Base-by-base conservation (phyloP, 106 monocot genomes). In the Platanthera guangdongensis region DNA sequence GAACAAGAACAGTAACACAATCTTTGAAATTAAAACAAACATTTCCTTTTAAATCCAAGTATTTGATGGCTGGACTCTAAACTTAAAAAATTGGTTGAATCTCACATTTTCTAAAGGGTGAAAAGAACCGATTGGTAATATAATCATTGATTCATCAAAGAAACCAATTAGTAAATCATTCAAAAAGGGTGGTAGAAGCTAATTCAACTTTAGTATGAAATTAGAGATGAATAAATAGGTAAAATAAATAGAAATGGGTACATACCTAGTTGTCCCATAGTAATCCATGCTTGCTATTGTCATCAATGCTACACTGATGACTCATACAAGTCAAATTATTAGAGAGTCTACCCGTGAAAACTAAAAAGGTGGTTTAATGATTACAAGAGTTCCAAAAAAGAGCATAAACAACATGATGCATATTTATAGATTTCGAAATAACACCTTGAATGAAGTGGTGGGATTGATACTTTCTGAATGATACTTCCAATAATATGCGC, bases 201-300 rank as follows among this genome's bases (percentile, higher is more conserved):
- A 65, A 32, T 10, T 30, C 11, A 9, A 12, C 32, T 18, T 55
- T 13, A 7, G 59, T 2, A 60, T 65, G 65, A 11, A 63, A 65
- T 30, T 6, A 32, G 12, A 11, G 14, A 53, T 53, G 7, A 11
- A 39, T 11, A 46, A 70, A 70, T 70, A 70, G 72, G 3, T 51
- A 15, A n/a, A 71, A 72, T 0, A 16, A 47, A 48, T 0, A 32
- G 47, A 72, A 72, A 50, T 51, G 51, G 51, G 22, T 50, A 51
- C 49, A 72, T 88, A 92, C 92, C 92, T 92, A 21, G 92, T 92
- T 32, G 92, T 92, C 65, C 92, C 92, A 81, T 84, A 92, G 59
- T 92, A 92, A 15, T 92, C 86, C 86, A 92, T 86, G 65, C 84
- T 79, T 32, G 92, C 88, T 63, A 92, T 51, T 71, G 86, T 88